Percentiles rank a stretch among this genome's conserved stretches.
Conservation (phyloP, 768 basidiomycete species). For the Gautieria morchelliformis region DNA sequence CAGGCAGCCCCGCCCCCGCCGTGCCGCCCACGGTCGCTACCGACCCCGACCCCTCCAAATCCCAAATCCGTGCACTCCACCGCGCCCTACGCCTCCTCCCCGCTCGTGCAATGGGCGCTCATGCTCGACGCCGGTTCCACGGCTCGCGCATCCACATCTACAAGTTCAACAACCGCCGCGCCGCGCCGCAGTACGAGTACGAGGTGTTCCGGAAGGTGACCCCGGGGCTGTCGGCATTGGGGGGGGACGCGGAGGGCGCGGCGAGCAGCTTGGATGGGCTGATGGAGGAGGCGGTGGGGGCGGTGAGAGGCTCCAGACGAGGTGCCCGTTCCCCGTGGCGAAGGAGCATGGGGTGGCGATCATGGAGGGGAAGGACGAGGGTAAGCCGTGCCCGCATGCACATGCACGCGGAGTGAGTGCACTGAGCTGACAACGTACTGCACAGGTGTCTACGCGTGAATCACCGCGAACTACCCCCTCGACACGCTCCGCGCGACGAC, state of each 20-base stretch:
- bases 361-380: slow-evolving; percentile 96
- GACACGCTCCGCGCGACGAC: slow-evolving; percentile 55
- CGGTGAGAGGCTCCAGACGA: slow-evolving; percentile 50
- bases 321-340: slow-evolving; percentile 63
- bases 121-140: no score
- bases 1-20: no score
- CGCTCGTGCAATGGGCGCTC: no score
- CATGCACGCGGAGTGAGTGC: no score
- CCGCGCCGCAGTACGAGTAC: slow-evolving; percentile 76
- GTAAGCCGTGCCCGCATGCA: slow-evolving; percentile 27
- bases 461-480: slow-evolving; percentile 91
- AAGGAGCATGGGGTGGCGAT: slow-evolving; percentile 62
- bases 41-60: no score
- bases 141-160: no score
- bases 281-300: slow-evolving; percentile 67
- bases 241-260: slow-evolving; percentile 51
- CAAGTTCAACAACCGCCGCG: slow-evolving; percentile 83
- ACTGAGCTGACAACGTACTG: no score
- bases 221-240: slow-evolving; percentile 68
- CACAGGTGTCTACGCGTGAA: slow-evolving; percentile 90
- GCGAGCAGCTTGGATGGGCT: slow-evolving; percentile 73
- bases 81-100: no score
- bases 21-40: no score
- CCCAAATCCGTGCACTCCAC: no score
- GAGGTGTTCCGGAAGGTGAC: slow-evolving; percentile 81